These are phyloP conservation scores for Torulaspora microellipsoides DNA, from an alignment of 805 yeast genomes.

Conservation along the genomic window DNA sequence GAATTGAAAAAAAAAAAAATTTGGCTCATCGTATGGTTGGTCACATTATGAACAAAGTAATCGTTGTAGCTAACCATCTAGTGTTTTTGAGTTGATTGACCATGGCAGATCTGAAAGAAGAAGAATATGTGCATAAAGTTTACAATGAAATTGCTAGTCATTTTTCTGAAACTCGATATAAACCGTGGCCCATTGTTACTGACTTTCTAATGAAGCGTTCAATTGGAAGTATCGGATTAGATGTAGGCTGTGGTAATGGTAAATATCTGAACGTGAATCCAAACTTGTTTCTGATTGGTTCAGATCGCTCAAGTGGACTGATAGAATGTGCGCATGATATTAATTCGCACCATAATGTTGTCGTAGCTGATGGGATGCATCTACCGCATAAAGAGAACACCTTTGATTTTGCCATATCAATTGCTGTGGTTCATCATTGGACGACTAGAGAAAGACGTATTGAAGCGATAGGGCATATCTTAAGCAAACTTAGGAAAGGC, in stretches of 20 bases:
- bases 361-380: slow-evolving; percentile 76
- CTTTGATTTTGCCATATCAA: slow-evolving; percentile 84
- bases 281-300: slow-evolving; percentile 65
- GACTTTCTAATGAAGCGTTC: slow-evolving; percentile 49
- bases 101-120: slow-evolving; percentile 58
- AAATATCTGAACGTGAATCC: slow-evolving; percentile 75
- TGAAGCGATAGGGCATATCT: slow-evolving; percentile 65
- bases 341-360: slow-evolving; percentile 42
- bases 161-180: slow-evolving; percentile 89
- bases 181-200: slow-evolving; percentile 95
- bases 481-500: slow-evolving; percentile 50
- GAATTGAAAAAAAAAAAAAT: too few relatives aligned
- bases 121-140: slow-evolving; percentile 80
- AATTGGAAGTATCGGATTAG: slow-evolving; percentile 70
- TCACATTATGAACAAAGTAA: too few relatives aligned
- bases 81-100: too few relatives aligned
- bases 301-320: slow-evolving; percentile 67
- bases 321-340: slow-evolving; percentile 56
- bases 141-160: slow-evolving; percentile 91
- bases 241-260: slow-evolving; percentile 97
- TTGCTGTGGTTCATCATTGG: slow-evolving; percentile 95
- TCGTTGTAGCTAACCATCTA: too few relatives aligned
- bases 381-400: slow-evolving; percentile 48
- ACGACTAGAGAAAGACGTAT: slow-evolving; percentile 77
- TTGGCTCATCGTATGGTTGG: too few relatives aligned